Conservation (phyloP, 2,329 filamentous ascomycete species). For the Arachnopeziza araneosa region DNA sequence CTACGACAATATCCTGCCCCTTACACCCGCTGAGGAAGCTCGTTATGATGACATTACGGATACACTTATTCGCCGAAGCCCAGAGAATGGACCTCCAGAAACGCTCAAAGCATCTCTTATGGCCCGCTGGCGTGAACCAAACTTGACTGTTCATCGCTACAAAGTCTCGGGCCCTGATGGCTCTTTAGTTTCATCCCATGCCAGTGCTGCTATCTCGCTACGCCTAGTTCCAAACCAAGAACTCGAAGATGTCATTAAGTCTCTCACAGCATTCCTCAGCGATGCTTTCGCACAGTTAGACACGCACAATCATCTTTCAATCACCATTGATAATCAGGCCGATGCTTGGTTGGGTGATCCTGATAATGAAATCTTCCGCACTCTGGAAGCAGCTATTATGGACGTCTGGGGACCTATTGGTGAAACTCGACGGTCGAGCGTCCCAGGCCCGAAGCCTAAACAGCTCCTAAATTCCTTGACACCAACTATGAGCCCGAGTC, state of each 20-base stretch:
- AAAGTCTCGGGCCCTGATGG: slow-evolving; percentile 89
- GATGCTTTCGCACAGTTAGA: slow-evolving; percentile 68
- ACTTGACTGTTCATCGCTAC: slow-evolving; percentile 88
- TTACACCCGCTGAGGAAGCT: slow-evolving; percentile 69
- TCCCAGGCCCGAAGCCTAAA: slow-evolving; percentile 33
- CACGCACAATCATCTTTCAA: slow-evolving; percentile 72
- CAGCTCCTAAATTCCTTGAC: slow-evolving; percentile 5
- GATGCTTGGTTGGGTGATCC: slow-evolving; percentile 96
- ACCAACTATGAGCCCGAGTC: slow-evolving; percentile 21
- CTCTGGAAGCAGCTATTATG: slow-evolving; percentile 78
- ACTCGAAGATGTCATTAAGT: slow-evolving; percentile 66
- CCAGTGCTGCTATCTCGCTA: slow-evolving; percentile 81
- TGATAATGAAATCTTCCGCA: slow-evolving; percentile 83
- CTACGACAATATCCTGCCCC: slow-evolving; percentile 74
- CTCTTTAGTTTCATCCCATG: slow-evolving; percentile 84
- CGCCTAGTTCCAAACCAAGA: slow-evolving; percentile 93
- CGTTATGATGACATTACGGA: slow-evolving; percentile 81
- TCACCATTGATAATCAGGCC: slow-evolving; percentile 86
- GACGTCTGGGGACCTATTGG: slow-evolving; percentile 70
- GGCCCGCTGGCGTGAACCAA: slow-evolving; percentile 92
- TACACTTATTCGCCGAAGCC: slow-evolving; percentile 67
- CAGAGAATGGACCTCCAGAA: slow-evolving; percentile 52
- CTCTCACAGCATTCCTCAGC: slow-evolving; percentile 62
- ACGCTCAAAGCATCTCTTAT: slow-evolving; percentile 80
- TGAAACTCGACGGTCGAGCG: slow-evolving; percentile 30